A percentile compares a stretch with the other conserved stretches of the same genome.
These are phyloP conservation scores for Talaromyces sp. DNA, from an alignment of 2,329 filamentous ascomycete species.

Conservation along the genomic window DNA sequence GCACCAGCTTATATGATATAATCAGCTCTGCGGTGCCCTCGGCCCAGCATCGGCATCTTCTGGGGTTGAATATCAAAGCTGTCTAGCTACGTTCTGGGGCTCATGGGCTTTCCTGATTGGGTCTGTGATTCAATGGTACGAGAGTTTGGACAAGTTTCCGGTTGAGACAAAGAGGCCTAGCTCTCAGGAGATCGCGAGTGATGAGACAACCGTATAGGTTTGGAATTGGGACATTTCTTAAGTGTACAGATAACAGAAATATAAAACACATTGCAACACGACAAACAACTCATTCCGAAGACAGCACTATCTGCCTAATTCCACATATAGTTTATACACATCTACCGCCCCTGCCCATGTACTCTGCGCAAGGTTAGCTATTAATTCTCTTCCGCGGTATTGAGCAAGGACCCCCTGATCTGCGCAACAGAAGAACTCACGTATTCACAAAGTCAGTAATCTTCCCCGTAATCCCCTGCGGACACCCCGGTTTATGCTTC, in stretches of 20 bases:
- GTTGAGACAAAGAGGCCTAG: constrained; percentile 30
- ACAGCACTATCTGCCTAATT: not conserved
- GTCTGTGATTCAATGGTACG: constrained; percentile 49
- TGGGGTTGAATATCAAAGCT: constrained; percentile 47
- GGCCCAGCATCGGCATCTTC: constrained; percentile 47
- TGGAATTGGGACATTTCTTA: not conserved
- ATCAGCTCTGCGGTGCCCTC: constrained; percentile 53
- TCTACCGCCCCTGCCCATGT: constrained; percentile 12
- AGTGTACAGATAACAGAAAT: not conserved
- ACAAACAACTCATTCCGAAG: not conserved
- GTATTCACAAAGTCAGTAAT: constrained; percentile 7
- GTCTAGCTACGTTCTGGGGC: constrained; percentile 46
- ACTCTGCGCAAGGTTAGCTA: not conserved
- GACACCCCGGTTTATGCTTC: constrained; percentile 17
- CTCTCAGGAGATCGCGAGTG: not conserved
- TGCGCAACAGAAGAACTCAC: not conserved
- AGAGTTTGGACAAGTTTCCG: constrained; percentile 48
- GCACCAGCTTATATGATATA: not conserved
- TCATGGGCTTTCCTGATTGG: constrained; percentile 45
- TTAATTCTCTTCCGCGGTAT: not conserved
- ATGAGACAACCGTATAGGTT: not conserved
- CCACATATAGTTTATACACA: not conserved
- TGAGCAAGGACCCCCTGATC: not conserved
- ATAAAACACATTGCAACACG: not conserved
- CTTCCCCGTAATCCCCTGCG: constrained; percentile 5